Evolutionary conservation across 208 protist species (phyloP), one percentile per base, ranked within the genome.

Genomic region (Angomonas deanei): DNA sequence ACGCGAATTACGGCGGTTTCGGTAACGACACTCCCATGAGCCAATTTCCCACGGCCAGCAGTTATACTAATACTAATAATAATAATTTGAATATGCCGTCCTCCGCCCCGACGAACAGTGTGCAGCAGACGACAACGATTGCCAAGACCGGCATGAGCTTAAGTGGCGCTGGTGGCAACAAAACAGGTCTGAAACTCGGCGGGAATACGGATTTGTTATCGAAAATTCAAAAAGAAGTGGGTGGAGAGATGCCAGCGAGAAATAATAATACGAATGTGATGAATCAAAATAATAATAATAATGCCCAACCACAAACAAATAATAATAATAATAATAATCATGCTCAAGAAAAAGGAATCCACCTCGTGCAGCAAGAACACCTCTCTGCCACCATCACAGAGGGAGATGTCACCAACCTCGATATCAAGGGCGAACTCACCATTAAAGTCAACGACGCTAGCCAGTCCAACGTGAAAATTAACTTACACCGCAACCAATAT

Each of bases 151-250:
- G 81, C 33, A 83, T 95, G 73, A 81, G 71, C n/a, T 79, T 95
- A 54, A 76, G 84, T 24, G 72, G 72, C 46, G 15, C 21, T 15
- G n/a, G 15, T 5, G 23, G n/a, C 50, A 56, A 56, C 50, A 33
- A 27, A 8, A 15, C 11, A 15, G 36, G 36, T n/a, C 8, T n/a
- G 36, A 15, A 15, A 42, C 15, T 42, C 11, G 78, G 78, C 17
- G 76, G 74, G 52, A 91, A 92, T 70, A 71, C 74, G 1, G 89
- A 95, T 64, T 68, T 89, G 50, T 79, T 73, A 15, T 76, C 73
- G 56, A 89, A 90, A 49, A 84, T 95, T 26, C 79, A 91, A 65
- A 69, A 76, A 30, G 89, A 95, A 60, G 78, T 88, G 49, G 89
- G 84, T 30, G 60, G 5, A 13, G 23, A 15, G 50, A 33, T 24